phyloP scores from a whole-genome alignment of 352 stramenopile species.

The Phytophthora hybrid region DNA sequence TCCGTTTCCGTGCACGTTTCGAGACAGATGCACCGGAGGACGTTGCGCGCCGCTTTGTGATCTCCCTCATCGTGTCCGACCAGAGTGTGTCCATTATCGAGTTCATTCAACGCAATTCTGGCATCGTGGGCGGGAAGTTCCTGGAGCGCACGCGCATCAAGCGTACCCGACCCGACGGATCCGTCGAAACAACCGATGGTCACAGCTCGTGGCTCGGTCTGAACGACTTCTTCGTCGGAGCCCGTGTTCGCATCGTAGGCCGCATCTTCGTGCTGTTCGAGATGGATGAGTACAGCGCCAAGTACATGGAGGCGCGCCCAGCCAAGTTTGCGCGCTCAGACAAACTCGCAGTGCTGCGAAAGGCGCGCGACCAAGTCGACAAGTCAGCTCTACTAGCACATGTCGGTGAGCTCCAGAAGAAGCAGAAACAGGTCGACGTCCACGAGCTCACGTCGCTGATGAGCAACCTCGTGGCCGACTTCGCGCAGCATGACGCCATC shows the following conservation, averaged over 20 bases:
- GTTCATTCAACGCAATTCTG: constrained; percentile 77
- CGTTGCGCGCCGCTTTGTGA: constrained; percentile 75
- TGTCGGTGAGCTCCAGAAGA: constrained; percentile 44
- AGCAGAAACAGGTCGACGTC: constrained; percentile 45
- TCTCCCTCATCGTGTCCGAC: constrained; percentile 81
- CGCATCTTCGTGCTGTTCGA: constrained; percentile 79
- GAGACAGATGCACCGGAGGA: constrained; percentile 77
- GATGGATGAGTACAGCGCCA: constrained; percentile 88
- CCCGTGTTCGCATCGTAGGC: constrained; percentile 68
- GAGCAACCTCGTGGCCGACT: constrained; percentile 52
- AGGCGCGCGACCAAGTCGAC: constrained; percentile 58
- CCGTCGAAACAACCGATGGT: constrained; percentile 41
- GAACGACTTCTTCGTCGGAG: constrained; percentile 83
- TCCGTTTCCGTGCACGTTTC: constrained; percentile 81
- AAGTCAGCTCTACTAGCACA: constrained; percentile 32
- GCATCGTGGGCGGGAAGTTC: constrained; percentile 79
- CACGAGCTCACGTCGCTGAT: constrained; percentile 62
- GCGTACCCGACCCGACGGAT: constrained; percentile 41
- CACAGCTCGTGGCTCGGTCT: constrained; percentile 52
- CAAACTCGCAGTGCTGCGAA: constrained; percentile 69
- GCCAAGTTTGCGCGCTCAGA: constrained; percentile 72
- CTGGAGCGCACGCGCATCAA: constrained; percentile 79
- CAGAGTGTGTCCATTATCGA: constrained; percentile 83
- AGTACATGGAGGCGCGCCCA: constrained; percentile 81
- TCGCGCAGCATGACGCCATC: constrained; percentile 69